These are phyloP conservation scores for Quercus bicolor DNA, from an alignment of 306 rosid genomes.

Conservation along the genomic window DNA sequence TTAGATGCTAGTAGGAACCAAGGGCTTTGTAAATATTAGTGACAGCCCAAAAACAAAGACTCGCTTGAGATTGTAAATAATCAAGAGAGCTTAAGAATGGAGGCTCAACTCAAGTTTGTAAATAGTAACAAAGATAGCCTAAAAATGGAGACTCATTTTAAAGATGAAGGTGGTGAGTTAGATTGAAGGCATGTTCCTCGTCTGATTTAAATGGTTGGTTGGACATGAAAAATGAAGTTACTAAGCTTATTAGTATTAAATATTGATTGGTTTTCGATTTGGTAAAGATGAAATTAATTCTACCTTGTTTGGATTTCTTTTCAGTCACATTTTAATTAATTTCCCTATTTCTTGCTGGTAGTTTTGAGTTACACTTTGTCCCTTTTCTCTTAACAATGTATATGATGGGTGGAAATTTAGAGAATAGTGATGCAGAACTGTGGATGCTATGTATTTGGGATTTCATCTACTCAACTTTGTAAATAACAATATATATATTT, in stretches of 20 bases:
- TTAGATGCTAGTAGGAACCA: slow-evolving; percentile 31
- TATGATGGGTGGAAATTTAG: slow-evolving; percentile 50
- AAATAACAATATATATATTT: slow-evolving; percentile 48
- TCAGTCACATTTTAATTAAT: too few species aligned
- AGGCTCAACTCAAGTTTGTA: slow-evolving; percentile 76
- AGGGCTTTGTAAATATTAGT: slow-evolving; percentile 59
- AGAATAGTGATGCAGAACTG: slow-evolving; percentile 50
- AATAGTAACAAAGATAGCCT: slow-evolving; percentile 58
- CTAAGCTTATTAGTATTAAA: background rate
- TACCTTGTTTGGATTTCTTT: background rate
- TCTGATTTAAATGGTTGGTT: slow-evolving; percentile 2
- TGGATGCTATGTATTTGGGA: slow-evolving; percentile 27
- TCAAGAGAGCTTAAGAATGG: slow-evolving; percentile 57
- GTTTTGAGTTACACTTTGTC: background rate
- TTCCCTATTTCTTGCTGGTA: background rate
- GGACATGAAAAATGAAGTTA: background rate
- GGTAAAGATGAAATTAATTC: background rate
- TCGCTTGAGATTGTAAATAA: slow-evolving; percentile 79
- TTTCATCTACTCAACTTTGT: slow-evolving; percentile 53
- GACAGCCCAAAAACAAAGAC: slow-evolving; percentile 47
- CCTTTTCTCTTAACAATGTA: slow-evolving; percentile 37
- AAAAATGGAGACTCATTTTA: slow-evolving; percentile 67
- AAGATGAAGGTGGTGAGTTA: slow-evolving; percentile 39
- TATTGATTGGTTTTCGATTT: background rate
- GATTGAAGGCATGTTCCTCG: slow-evolving; percentile 42